Evolutionary conservation across 2,329 filamentous ascomycete genomes (phyloP), one percentile per base, ranked within the genome.

Genomic region (Arachnomyces sp.): DNA sequence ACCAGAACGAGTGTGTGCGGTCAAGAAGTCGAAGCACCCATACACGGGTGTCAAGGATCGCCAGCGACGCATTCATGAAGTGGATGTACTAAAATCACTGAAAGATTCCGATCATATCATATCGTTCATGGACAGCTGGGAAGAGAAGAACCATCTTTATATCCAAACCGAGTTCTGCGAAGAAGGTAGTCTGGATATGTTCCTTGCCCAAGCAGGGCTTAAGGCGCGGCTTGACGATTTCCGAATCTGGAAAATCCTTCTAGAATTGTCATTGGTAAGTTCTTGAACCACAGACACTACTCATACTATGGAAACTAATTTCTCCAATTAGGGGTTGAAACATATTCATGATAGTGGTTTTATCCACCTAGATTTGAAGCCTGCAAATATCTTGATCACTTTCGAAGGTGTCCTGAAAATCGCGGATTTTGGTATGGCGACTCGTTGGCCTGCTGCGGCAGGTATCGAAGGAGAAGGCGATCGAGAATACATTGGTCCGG

Each of bases 111-210:
- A 94, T 54, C 89, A 98, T 61, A 77, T 96, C 39, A 72, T 98
- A 38, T 80, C 85, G 47, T 84, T 90, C 51, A 72, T 88, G 40
- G 81, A 93, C 53, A 82, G 81, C 58, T 98, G 92, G 92, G 90
- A 95, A 63, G 75, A 84, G 44, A 79, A 86, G 50, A 77, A 77
- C 42, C 81, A 90, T 56, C 75, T 98, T 7, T 98, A 95, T 67
- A 96, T 98, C 45, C 90, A 96, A 67, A 96, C 90, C 0, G 92
- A 98, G 57, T 96, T 82, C 59, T 98, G 92, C 56, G 89, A 95
- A 59, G 87, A 95, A 59, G 92, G 92, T 12, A 94, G 86, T 45
- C 69, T 98, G 32, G 84, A 93, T 58, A 75, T 80, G 12, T 98
- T 96, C 58, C 73, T 98, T 21, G 75, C 78, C n/a, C 78, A 84